Evolutionary conservation across 2,329 filamentous ascomycete genomes (phyloP).

Genomic region (Bipolaris sorokiniana): DNA sequence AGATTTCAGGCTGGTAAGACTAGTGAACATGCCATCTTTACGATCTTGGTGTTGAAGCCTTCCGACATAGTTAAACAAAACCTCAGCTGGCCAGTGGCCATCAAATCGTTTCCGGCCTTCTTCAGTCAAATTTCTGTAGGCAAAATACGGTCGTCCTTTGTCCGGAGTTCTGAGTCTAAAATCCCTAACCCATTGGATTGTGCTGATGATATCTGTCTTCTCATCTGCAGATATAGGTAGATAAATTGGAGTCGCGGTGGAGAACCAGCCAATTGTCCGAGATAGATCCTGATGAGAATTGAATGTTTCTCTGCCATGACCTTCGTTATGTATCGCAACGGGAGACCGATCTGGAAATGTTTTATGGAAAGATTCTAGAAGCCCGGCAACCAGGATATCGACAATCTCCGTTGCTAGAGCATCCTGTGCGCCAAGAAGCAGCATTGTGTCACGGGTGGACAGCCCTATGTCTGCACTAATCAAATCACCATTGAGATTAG

Average conservation of each 20-base stretch:
- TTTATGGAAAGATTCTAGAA: conserved; percentile 52
- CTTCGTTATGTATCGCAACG: conserved; percentile 56
- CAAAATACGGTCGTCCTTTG: conserved; percentile 44
- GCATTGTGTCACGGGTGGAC: conserved; percentile 41
- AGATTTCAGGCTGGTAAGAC: conserved; percentile 28
- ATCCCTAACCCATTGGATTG: conserved; percentile 44
- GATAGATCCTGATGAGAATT: conserved; percentile 55
- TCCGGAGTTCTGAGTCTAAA: conserved; percentile 38
- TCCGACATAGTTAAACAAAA: conserved; percentile 44
- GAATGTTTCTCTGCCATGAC: conserved; percentile 57
- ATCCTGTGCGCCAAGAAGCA: conserved; percentile 42
- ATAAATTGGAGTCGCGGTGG: conserved; percentile 46
- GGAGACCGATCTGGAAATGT: conserved; percentile 51
- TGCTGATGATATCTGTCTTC: conserved; percentile 38
- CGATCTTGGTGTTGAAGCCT: conserved; percentile 40
- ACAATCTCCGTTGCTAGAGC: conserved; percentile 45
- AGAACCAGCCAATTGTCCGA: conserved; percentile 60
- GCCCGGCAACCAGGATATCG: conserved; percentile 45
- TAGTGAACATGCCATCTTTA: conserved; percentile 36
- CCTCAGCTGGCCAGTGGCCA: conserved; percentile 43
- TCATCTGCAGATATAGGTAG: conserved; percentile 33
- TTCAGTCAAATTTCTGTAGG: conserved; percentile 33
- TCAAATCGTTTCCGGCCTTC: conserved; percentile 35
- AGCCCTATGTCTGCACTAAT: conserved; percentile 40
- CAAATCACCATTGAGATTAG: conserved; percentile 45